Percentiles rank a stretch among this genome's conserved stretches.
Evolutionary conservation across 768 basidiomycete species (phyloP).

Genomic region (Suillus lakei): DNA sequence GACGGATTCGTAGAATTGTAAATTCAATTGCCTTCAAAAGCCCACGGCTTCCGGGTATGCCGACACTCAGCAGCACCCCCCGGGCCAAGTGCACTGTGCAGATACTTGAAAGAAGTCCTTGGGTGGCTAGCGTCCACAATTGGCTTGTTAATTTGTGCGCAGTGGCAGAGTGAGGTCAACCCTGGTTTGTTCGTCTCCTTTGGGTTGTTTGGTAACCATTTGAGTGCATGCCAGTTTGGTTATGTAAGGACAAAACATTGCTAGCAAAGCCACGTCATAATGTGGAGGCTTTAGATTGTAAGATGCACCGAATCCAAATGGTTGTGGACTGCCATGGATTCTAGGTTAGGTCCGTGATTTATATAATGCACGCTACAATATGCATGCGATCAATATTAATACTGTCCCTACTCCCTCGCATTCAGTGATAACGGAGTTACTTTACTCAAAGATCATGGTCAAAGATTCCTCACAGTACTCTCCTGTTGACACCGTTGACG

Average conservation of each 20-base stretch:
- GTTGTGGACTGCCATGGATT: too few species aligned
- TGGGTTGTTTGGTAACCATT: background rate
- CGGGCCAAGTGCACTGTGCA: background rate
- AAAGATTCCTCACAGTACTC: constrained; percentile 5
- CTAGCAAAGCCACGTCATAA: too few species aligned
- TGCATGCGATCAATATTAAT: too few species aligned
- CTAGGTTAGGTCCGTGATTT: too few species aligned
- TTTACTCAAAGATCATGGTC: background rate
- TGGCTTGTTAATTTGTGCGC: background rate
- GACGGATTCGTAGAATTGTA: background rate
- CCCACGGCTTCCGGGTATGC: background rate
- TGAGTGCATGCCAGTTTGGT: too few species aligned
- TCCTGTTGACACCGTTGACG: background rate
- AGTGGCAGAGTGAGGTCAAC: background rate
- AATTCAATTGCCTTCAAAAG: background rate
- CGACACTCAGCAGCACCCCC: background rate
- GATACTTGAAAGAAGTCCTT: background rate
- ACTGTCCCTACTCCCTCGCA: background rate
- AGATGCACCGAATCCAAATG: too few species aligned
- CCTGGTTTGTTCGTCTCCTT: background rate
- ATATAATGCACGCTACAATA: background rate
- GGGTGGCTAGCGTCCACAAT: background rate
- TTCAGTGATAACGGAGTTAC: background rate
- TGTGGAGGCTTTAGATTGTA: too few species aligned
- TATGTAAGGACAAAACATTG: too few species aligned